Evolutionary conservation across 192 early-diverging fungal genomes (phyloP), one percentile per base, ranked within the genome.

Genomic region (Cetraspora pellucida): DNA sequence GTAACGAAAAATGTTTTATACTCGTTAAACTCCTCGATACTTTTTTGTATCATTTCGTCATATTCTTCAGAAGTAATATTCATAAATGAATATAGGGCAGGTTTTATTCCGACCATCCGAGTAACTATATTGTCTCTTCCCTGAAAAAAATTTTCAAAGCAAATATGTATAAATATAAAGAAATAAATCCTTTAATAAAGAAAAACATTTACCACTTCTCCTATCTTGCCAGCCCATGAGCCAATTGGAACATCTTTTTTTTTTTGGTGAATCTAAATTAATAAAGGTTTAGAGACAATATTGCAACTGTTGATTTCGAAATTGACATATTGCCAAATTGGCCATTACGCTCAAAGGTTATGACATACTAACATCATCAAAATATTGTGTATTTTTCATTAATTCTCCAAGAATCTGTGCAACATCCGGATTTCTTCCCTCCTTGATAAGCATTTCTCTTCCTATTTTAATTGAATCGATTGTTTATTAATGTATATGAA

Each of bases 1-100:
- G 64, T 66, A n/a, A 66, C 64, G 21, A 66, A 66, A 66, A 44
- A 66, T 44, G 64, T 66, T 66, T 66, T 45, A 66, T 66, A 66
- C 43, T 66, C 37, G 11, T 66, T 44, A 66, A 66, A 66, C 43
- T 66, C 64, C 10, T 46, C n/a, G 4, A 66, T 66, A 66, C 64
- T 44, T 44, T 66, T 13, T 21, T 46, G 21, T 37, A 66, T 45
- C 64, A 66, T 66, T n/a, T 46, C 43, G 21, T 66, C 64, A 66
- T 66, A 66, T 21, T 66, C 37, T 45, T 66, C n/a, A 6, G 64
- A 46, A 19, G 64, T 45, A 44, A 66, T 66, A 10, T 44, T 44
- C 64, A 66, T 66, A 11, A 25, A 59, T 25, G 5, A 6, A 59
- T 8, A 59, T 44, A 66, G 9, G 16, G 64, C 64, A 8, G 64